Percentiles rank a stretch among this genome's conserved stretches.
Evolutionary conservation across 2,329 filamentous ascomycete genomes (phyloP).

Genomic region (Fusarium heterosporum): DNA sequence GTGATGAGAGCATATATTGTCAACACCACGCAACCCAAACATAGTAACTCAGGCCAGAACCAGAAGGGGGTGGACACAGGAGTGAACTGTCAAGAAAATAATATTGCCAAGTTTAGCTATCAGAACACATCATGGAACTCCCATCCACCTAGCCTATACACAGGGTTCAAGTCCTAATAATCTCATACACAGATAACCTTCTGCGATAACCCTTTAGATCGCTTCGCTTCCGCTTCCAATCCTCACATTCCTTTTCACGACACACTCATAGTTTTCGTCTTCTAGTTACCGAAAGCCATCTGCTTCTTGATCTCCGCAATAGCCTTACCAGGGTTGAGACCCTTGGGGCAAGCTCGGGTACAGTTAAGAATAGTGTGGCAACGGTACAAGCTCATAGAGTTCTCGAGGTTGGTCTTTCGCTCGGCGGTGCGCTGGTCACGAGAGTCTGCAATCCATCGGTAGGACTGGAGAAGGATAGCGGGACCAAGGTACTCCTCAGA

Average conservation of each 20-base stretch:
- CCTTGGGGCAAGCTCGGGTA: slow-evolving; percentile 97
- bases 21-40: background rate
- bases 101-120: slow-evolving; percentile 46
- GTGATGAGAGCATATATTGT: background rate
- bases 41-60: background rate
- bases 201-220: slow-evolving; percentile 40
- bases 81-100: slow-evolving; percentile 43
- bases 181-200: slow-evolving; percentile 39
- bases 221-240: slow-evolving; percentile 30
- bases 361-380: slow-evolving; percentile 99
- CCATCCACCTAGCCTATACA: slow-evolving; percentile 47
- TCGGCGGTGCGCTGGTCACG: slow-evolving; percentile 90
- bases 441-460: slow-evolving; percentile 96
- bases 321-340: slow-evolving; percentile 92
- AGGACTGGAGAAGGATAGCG: slow-evolving; percentile 95
- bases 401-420: slow-evolving; percentile 92
- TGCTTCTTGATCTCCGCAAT: slow-evolving; percentile 99
- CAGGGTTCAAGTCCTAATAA: slow-evolving; percentile 46
- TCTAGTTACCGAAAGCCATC: slow-evolving; percentile 71
- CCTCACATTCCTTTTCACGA: slow-evolving; percentile 30
- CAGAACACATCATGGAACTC: slow-evolving; percentile 46
- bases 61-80: background rate
- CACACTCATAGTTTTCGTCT: slow-evolving; percentile 17
- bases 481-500: slow-evolving; percentile 98
- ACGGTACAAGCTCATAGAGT: slow-evolving; percentile 98